Conservation (phyloP, 1,284 basidiomycete species). For the Malassezia pachydermatis region DNA sequence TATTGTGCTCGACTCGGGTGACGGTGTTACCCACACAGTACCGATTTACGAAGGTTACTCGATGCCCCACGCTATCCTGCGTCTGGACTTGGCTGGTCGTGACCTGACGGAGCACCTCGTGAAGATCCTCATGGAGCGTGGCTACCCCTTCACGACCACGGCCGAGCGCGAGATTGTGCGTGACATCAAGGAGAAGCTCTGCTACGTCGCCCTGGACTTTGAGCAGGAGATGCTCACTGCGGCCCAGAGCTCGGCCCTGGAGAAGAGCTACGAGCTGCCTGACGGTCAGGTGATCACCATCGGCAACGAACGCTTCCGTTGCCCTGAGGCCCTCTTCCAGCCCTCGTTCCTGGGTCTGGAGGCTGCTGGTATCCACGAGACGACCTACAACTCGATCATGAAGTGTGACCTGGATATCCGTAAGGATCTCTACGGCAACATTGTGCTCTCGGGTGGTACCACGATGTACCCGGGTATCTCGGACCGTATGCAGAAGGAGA, state of each 20-base stretch:
- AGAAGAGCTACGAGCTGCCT: constrained; percentile 92
- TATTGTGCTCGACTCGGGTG: constrained; percentile 87
- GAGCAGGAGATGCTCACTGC: constrained; percentile 91
- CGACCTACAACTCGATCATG: constrained; percentile 77
- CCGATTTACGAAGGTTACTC: constrained; percentile 94
- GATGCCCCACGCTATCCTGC: constrained; percentile 83
- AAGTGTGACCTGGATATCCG: constrained; percentile 59
- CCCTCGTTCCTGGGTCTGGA: constrained; percentile 86
- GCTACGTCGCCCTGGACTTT: constrained; percentile 93
- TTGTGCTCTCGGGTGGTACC: constrained; percentile 88
- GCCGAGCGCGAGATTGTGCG: constrained; percentile 92
- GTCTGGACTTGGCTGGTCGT: constrained; percentile 88
- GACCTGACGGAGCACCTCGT: constrained; percentile 82
- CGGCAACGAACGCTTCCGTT: constrained; percentile 94
- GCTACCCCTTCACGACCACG: constrained; percentile 83
- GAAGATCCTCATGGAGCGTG: constrained; percentile 87
- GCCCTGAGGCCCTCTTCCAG: constrained; percentile 94
- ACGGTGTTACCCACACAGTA: constrained; percentile 85
- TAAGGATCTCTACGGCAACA: constrained; percentile 82
- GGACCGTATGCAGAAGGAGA: constrained; percentile 96
- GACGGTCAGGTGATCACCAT: constrained; percentile 95
- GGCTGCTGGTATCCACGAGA: constrained; percentile 88
- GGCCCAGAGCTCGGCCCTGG: constrained; percentile 76
- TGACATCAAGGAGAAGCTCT: constrained; percentile 97
- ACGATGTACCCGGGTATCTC: constrained; percentile 96